These are phyloP conservation scores for Xerocomus spinulosus DNA, from an alignment of 768 basidiomycete genomes.

Conservation along the genomic window DNA sequence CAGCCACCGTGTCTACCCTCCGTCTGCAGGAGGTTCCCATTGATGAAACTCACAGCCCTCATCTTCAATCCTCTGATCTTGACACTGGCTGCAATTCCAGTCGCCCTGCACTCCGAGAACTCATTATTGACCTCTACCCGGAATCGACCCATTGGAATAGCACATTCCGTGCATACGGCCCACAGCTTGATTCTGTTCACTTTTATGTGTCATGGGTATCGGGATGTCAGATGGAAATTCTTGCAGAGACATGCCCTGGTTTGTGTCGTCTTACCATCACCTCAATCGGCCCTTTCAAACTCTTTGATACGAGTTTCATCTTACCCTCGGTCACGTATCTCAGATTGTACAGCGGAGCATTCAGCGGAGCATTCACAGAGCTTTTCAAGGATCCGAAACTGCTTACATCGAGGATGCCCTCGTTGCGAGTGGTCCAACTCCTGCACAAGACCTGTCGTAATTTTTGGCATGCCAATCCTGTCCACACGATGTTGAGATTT, in stretches of 20 bases:
- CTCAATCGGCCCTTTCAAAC: not conserved
- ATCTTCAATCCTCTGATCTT: not conserved
- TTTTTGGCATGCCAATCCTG: slow-evolving; percentile 15
- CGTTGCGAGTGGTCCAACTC: slow-evolving; percentile 22
- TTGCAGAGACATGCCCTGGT: slow-evolving; percentile 12
- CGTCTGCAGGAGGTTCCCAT: too few species aligned
- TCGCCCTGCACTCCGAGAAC: slow-evolving; percentile 13
- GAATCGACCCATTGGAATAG: slow-evolving; percentile 6
- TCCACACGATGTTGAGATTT: slow-evolving; percentile 7
- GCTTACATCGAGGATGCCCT: slow-evolving; percentile 10
- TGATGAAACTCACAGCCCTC: too few species aligned
- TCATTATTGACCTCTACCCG: slow-evolving; percentile 8
- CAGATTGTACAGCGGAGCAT: slow-evolving; percentile 10
- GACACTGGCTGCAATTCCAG: not conserved
- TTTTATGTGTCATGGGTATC: slow-evolving; percentile 22
- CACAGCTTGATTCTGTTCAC: slow-evolving; percentile 17
- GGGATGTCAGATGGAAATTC: slow-evolving; percentile 1
- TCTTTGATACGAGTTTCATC: not conserved
- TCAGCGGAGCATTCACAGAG: not conserved
- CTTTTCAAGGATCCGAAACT: slow-evolving; percentile 12
- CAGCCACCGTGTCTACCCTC: slow-evolving; percentile 15
- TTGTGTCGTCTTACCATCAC: slow-evolving; percentile 19
- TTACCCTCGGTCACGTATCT: slow-evolving; percentile 18
- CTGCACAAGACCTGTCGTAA: slow-evolving; percentile 10
- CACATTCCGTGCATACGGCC: slow-evolving; percentile 10